Percentiles rank a stretch among this genome's conserved stretches.
These are phyloP conservation scores for Aspergillus ellipticus DNA, from an alignment of 495 filamentous ascomycete genomes.

Conservation along the genomic window DNA sequence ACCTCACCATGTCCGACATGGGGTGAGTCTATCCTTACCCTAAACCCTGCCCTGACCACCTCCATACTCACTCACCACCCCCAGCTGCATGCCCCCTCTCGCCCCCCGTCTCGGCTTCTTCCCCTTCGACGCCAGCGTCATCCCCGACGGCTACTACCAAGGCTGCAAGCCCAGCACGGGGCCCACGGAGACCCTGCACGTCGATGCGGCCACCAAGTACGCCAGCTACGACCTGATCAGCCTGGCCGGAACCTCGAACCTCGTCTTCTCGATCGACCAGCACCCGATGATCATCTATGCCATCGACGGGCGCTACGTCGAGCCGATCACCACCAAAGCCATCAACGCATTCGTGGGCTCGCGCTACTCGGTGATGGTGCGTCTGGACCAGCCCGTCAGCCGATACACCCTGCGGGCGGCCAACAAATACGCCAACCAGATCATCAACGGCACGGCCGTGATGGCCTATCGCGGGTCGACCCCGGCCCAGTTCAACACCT, in stretches of 20 bases:
- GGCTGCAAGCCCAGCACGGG: constrained; percentile 42
- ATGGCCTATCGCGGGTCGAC: constrained; percentile 24
- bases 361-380: constrained; percentile 35
- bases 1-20: constrained; percentile 44
- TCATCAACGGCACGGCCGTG: constrained; percentile 32
- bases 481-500: background rate
- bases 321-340: constrained; percentile 29
- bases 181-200: constrained; percentile 29
- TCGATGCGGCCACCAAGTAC: constrained; percentile 36
- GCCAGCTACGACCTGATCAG: constrained; percentile 48
- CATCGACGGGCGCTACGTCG: constrained; percentile 36
- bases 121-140: constrained; percentile 23
- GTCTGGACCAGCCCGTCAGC: constrained; percentile 28
- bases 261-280: constrained; percentile 40
- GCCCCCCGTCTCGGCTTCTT: constrained; percentile 27
- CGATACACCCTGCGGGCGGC: constrained; percentile 34
- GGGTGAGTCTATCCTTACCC: constrained; percentile 32
- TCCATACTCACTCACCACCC: constrained; percentile 3
- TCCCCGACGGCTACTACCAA: constrained; percentile 35
- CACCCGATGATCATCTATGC: constrained; percentile 42
- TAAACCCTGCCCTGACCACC: background rate
- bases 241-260: constrained; percentile 32
- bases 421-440: constrained; percentile 26
- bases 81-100: constrained; percentile 25
- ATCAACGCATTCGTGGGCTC: constrained; percentile 32